Percentiles rank a stretch among this genome's conserved stretches.
Conservation (phyloP, 352 stramenopile genomes). For the Phytophthora boehmeriae region DNA sequence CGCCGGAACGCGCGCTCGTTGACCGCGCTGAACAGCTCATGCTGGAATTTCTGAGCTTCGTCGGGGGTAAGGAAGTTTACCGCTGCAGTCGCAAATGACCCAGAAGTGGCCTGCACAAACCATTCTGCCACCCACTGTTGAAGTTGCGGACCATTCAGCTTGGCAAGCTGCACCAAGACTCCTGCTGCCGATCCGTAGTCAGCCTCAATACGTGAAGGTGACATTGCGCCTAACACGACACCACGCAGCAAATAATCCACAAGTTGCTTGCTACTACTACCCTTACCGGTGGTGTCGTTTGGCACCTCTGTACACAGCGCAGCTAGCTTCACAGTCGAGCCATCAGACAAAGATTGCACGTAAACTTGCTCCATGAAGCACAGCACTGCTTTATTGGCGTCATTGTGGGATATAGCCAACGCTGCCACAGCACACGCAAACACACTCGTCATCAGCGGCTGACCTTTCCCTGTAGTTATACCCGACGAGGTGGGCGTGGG, state of each 20-base stretch:
- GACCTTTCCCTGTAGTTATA: conserved; percentile 1
- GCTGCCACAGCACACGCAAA: conserved; percentile 88
- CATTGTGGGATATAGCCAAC: conserved; percentile 92
- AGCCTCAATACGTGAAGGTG: conserved; percentile 70
- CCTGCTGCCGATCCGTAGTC: conserved; percentile 82
- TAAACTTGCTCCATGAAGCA: conserved; percentile 90
- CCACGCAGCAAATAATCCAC: conserved; percentile 65
- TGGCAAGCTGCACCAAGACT: conserved; percentile 73
- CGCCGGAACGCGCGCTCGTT: conserved; percentile 80
- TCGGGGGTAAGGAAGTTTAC: conserved; percentile 66
- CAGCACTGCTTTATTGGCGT: conserved; percentile 94
- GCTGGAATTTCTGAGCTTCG: conserved; percentile 69
- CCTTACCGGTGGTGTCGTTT: conserved; percentile 11
- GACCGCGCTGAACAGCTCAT: conserved; percentile 60
- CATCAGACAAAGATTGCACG: conserved; percentile 22
- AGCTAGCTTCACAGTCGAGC: conserved; percentile 24
- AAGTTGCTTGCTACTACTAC: conserved; percentile 52
- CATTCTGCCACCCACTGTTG: conserved; percentile 69
- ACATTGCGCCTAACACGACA: conserved; percentile 66
- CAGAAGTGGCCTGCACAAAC: conserved; percentile 57
- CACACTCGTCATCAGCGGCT: conserved; percentile 72
- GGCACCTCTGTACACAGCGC: conserved; percentile 22
- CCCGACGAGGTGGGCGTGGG: conserved; percentile 32
- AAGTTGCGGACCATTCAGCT: conserved; percentile 60
- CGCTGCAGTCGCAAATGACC: conserved; percentile 37